Base-by-base conservation (phyloP, 1,284 basidiomycete genomes). In the Rhodotorula sp. region DNA sequence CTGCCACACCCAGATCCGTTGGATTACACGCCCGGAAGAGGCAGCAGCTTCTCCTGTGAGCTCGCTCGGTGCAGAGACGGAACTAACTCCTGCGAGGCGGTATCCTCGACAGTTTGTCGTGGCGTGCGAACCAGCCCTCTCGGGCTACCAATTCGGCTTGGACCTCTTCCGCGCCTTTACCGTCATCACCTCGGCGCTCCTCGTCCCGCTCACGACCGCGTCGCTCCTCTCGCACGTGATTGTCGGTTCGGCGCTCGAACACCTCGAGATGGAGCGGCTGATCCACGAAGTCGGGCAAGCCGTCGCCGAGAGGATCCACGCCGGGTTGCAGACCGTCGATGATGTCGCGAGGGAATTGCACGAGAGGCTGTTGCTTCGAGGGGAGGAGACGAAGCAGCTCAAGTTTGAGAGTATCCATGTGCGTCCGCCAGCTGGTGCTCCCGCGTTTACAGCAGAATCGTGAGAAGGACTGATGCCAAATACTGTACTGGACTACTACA, bases 201-300 rank as follows among this genome's bases (percentile, higher is more conserved):
- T 98, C 90, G 87, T 99, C 10, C 97, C 96, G 2, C 85, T 99
- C 58, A 97, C 95, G 7, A 98, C 94, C 21, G 97, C 96, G 46
- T 91, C 94, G 80, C 87, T 98, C 39, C 87, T 99, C 58, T 89
- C 95, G n/a, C 93, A 97, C 80, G 97, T 96, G 49, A 99, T 99
- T 75, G 92, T 97, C 66, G 96, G 93, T 31, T 93, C 92, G 78
- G 96, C 98, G 46, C 86, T 98, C 34, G 96, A 99, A 84, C 97
- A 98, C 79, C 89, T 99, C 78, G 96, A 99, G 81, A 76, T 99
- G 91, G 97, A 99, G 79, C 88, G 95, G 54, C 86, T 99, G 60
- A 93, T 99, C 71, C 87, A 89, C 58, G 94, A 97, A 82, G 92
- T 98, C 63, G 94, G 94, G 8, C 87, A 91, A 73, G 94, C 93